Conservation (phyloP, 2,329 filamentous ascomycete species). For the Cordyceps javanica region DNA sequence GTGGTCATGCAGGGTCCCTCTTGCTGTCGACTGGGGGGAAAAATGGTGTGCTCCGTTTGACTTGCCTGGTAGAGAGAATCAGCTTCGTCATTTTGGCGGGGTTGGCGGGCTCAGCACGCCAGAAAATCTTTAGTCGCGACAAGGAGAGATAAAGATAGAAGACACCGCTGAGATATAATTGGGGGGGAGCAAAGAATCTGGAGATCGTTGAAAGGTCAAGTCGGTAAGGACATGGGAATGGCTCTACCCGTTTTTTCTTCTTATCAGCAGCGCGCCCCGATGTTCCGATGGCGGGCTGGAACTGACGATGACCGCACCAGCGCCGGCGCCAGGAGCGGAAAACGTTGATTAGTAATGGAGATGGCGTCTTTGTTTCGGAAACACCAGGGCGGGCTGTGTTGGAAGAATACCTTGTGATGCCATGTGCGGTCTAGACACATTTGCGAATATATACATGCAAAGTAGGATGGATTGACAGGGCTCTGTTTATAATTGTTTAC, state of each 20-base stretch:
- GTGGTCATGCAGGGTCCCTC: not conserved
- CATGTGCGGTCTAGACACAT: no score
- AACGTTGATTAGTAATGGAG: constrained; percentile 11
- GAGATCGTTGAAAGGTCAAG: constrained; percentile 6
- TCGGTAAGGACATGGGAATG: not conserved
- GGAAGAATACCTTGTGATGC: not conserved
- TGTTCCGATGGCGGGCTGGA: constrained; percentile 11
- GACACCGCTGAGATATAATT: not conserved
- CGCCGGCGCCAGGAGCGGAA: not conserved
- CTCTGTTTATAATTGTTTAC: not conserved
- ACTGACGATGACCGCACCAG: not conserved
- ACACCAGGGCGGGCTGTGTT: not conserved
- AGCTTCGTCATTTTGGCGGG: constrained; percentile 60
- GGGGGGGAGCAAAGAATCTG: not conserved
- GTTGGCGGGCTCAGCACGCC: constrained; percentile 1
- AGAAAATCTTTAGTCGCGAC: not conserved
- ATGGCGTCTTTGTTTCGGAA: constrained; percentile 7
- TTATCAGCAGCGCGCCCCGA: constrained; percentile 4
- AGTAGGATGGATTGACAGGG: no score
- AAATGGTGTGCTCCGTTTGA: not conserved
- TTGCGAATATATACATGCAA: no score
- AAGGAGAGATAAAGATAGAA: not conserved
- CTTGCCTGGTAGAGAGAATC: constrained; percentile 80
- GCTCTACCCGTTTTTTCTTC: constrained; percentile 2
- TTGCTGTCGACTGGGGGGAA: not conserved